These are phyloP conservation scores for Fusarium veterinarium DNA, from an alignment of 2,329 filamentous ascomycete genomes.

Conservation along the genomic window DNA sequence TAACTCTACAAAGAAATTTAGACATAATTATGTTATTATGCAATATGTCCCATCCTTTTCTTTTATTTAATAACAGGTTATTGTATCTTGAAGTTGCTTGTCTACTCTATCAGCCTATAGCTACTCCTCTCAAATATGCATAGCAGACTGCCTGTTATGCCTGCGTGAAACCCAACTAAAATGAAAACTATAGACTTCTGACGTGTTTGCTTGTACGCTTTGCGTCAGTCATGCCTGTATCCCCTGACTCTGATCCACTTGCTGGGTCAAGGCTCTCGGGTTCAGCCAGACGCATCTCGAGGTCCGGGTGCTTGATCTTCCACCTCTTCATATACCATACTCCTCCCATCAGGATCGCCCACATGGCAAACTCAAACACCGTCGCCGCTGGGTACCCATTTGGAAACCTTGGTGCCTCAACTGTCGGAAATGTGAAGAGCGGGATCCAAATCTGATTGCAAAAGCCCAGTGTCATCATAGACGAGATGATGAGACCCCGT, in stretches of 20 bases:
- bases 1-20: no score
- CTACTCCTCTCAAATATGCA: no score
- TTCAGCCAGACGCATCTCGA: neutral
- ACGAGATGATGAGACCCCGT: neutral
- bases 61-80: no score
- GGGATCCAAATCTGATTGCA: conserved; percentile 16
- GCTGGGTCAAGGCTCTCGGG: fast-evolving
- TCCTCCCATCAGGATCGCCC: conserved; percentile 4
- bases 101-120: no score
- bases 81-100: no score
- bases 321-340: conserved; percentile 10
- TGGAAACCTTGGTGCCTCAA: neutral
- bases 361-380: neutral
- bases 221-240: fast-evolving
- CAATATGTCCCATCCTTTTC: no score
- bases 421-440: neutral
- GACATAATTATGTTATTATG: no score
- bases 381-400: conserved; percentile 1
- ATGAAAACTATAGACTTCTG: no score
- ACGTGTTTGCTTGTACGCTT: neutral
- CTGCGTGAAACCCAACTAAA: no score
- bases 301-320: neutral
- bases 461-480: conserved; percentile 8
- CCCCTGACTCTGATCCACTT: fast-evolving
- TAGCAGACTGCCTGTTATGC: no score